A percentile compares a stretch with the other conserved stretches of the same genome.
phyloP scores from a whole-genome alignment of 495 filamentous ascomycete species.

The Hyphodiscus hymeniophilus region DNA sequence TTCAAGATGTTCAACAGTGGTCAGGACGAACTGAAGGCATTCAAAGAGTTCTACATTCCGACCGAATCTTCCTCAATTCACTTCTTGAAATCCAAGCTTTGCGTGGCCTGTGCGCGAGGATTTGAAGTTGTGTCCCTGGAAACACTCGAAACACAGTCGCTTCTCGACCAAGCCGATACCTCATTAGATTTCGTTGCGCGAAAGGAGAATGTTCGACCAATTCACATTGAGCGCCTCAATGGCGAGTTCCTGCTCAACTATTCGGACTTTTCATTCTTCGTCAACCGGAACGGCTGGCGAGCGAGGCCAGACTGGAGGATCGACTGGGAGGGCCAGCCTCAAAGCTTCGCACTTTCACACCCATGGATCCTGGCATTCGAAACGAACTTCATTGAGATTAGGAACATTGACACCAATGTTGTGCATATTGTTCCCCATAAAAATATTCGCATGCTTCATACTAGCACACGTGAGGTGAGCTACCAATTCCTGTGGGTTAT shows the following conservation, averaged over 20 bases:
- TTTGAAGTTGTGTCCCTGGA: slow-evolving; percentile 97
- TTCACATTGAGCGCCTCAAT: slow-evolving; percentile 93
- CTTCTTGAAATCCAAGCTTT: slow-evolving; percentile 93
- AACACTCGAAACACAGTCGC: slow-evolving; percentile 91
- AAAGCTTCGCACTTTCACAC: slow-evolving; percentile 83
- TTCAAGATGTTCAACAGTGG: slow-evolving; percentile 92
- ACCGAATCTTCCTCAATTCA: slow-evolving; percentile 94
- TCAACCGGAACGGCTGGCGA: slow-evolving; percentile 97
- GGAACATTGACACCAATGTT: slow-evolving; percentile 85
- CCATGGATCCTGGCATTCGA: slow-evolving; percentile 98
- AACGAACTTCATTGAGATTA: slow-evolving; percentile 95
- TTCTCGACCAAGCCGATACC: slow-evolving; percentile 96
- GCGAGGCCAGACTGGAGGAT: slow-evolving; percentile 94
- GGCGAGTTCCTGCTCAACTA: slow-evolving; percentile 98
- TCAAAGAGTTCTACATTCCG: slow-evolving; percentile 99
- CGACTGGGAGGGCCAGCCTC: slow-evolving; percentile 91
- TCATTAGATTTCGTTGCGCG: slow-evolving; percentile 93
- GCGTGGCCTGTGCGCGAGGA: slow-evolving; percentile 87
- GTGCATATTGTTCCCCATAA: slow-evolving; percentile 92
- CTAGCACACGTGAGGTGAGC: slow-evolving; percentile 88
- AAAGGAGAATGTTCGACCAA: slow-evolving; percentile 89
- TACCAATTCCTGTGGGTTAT: slow-evolving; percentile 1
- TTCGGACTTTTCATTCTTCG: slow-evolving; percentile 96
- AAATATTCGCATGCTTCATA: slow-evolving; percentile 96
- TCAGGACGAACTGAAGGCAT: slow-evolving; percentile 89